These are phyloP conservation scores for Corynespora cassiicola DNA, from an alignment of 2,329 filamentous ascomycete species.

Conservation along the genomic window DNA sequence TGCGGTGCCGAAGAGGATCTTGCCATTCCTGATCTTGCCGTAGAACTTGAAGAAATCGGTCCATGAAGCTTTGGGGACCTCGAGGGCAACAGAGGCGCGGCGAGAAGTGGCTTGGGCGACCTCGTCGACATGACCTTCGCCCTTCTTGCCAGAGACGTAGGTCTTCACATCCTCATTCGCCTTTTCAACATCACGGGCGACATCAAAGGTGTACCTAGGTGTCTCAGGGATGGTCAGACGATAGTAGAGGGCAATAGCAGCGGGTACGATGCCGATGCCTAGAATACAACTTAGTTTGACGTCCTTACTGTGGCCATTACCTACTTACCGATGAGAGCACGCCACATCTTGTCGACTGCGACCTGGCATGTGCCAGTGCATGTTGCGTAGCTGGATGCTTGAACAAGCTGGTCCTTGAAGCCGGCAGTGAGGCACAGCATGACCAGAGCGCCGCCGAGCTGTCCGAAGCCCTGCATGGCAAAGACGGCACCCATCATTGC, in stretches of 20 bases:
- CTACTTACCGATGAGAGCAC: conserved; percentile 46
- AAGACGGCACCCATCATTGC: conserved; percentile 53
- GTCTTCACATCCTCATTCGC: conserved; percentile 74
- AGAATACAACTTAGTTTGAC: no score
- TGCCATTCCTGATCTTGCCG: conserved; percentile 72
- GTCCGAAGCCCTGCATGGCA: conserved; percentile 52
- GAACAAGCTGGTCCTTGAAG: conserved; percentile 36
- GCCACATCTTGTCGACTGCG: conserved; percentile 50
- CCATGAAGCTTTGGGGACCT: conserved; percentile 74
- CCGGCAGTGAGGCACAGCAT: conserved; percentile 39
- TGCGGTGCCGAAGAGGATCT: conserved; percentile 78
- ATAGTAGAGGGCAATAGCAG: conserved; percentile 49
- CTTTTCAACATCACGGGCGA: conserved; percentile 48
- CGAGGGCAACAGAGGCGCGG: conserved; percentile 61
- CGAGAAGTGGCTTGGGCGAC: conserved; percentile 67
- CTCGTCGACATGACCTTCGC: conserved; percentile 70
- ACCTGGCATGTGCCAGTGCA: conserved; percentile 39
- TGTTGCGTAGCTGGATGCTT: conserved; percentile 22
- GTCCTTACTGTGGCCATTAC: no score
- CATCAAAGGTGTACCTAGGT: conserved; percentile 51
- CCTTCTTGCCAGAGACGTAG: conserved; percentile 72
- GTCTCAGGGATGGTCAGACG: conserved; percentile 52
- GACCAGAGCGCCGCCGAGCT: conserved; percentile 45
- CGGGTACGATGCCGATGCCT: conserved; percentile 60
- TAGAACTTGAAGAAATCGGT: conserved; percentile 76